Percentiles rank a stretch among this genome's conserved stretches.
Evolutionary conservation across 306 rosid species (phyloP).

Genomic region (Echinosophora koreensis): DNA sequence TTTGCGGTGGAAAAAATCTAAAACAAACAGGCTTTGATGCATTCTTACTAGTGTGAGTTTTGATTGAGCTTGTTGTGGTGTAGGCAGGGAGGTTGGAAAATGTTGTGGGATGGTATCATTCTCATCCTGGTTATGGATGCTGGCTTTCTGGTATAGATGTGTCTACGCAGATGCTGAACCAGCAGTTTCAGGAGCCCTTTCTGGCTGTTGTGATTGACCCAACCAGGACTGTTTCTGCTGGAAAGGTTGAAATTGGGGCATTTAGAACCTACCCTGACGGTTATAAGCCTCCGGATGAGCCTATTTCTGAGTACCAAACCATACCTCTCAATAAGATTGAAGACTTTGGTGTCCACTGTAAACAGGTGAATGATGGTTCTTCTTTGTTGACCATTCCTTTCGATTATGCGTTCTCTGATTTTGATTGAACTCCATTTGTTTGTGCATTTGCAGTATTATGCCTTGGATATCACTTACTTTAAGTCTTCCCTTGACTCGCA

Average conservation of each 20-base stretch:
- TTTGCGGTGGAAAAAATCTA: no score
- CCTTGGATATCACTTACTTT: slow-evolving; percentile 94
- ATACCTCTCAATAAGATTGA: slow-evolving; percentile 96
- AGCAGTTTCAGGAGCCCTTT: slow-evolving; percentile 94
- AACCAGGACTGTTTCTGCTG: slow-evolving; percentile 91
- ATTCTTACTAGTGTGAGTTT: background rate
- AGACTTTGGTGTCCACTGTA: slow-evolving; percentile 98
- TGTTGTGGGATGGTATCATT: slow-evolving; percentile 98
- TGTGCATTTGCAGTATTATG: slow-evolving; percentile 77
- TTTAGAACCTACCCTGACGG: slow-evolving; percentile 99
- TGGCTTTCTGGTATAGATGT: slow-evolving; percentile 99
- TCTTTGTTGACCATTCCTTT: slow-evolving; percentile 9
- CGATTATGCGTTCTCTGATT: background rate
- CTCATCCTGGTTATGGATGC: slow-evolving; percentile 98
- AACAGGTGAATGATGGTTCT: slow-evolving; percentile 81
- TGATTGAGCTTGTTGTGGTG: slow-evolving; percentile 7
- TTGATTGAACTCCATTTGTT: slow-evolving; percentile 38
- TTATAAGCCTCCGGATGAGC: slow-evolving; percentile 91
- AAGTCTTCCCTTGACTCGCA: slow-evolving; percentile 94
- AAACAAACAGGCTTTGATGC: background rate
- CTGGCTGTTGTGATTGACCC: slow-evolving; percentile 97
- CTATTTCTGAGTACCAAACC: slow-evolving; percentile 94
- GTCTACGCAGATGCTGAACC: slow-evolving; percentile 93
- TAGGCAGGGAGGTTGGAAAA: slow-evolving; percentile 96
- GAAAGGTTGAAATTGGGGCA: slow-evolving; percentile 98